These are phyloP conservation scores for Amniculicola lignicola DNA, from an alignment of 495 filamentous ascomycete species.

Conservation along the genomic window DNA sequence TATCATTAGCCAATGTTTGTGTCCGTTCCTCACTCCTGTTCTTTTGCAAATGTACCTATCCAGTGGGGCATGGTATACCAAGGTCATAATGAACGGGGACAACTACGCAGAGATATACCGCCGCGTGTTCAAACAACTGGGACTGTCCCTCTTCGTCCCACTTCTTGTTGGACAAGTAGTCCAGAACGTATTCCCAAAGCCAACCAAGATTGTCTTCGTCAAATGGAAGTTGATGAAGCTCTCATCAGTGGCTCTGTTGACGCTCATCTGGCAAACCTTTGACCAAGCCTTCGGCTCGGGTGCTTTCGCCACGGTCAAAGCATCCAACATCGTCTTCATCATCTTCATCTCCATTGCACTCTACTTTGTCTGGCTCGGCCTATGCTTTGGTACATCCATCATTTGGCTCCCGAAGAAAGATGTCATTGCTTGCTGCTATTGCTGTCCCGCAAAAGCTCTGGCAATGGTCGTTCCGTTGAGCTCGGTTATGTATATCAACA, in stretches of 20 bases:
- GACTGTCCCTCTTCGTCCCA: conserved; percentile 46
- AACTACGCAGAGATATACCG: conserved; percentile 40
- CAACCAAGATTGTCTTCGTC: conserved; percentile 39
- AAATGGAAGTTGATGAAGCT: conserved; percentile 43
- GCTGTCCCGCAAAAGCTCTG: conserved; percentile 45
- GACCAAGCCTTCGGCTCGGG: conserved; percentile 44
- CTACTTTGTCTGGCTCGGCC: conserved; percentile 39
- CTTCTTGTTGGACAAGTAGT: conserved; percentile 42
- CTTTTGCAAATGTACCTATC: conserved; percentile 44
- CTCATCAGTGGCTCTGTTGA: conserved; percentile 38
- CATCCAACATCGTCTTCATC: conserved; percentile 43
- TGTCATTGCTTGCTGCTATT: conserved; percentile 43
- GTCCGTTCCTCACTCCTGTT: conserved; percentile 44
- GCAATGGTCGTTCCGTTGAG: conserved; percentile 45
- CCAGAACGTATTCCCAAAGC: conserved; percentile 35
- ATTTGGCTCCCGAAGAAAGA: conserved; percentile 44
- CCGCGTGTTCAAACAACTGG: conserved; percentile 44
- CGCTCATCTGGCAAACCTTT: conserved; percentile 46
- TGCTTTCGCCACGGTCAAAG: conserved; percentile 39
- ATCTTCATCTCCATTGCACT: conserved; percentile 44
- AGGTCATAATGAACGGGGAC: conserved; percentile 33
- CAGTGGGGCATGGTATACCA: conserved; percentile 43
- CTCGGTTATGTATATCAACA: conserved; percentile 39
- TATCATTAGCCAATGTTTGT: conserved; percentile 45
- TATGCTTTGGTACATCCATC: conserved; percentile 37